Evolutionary conservation across 352 stramenopile genomes (phyloP).

Genomic region (Plasmopara muralis): DNA sequence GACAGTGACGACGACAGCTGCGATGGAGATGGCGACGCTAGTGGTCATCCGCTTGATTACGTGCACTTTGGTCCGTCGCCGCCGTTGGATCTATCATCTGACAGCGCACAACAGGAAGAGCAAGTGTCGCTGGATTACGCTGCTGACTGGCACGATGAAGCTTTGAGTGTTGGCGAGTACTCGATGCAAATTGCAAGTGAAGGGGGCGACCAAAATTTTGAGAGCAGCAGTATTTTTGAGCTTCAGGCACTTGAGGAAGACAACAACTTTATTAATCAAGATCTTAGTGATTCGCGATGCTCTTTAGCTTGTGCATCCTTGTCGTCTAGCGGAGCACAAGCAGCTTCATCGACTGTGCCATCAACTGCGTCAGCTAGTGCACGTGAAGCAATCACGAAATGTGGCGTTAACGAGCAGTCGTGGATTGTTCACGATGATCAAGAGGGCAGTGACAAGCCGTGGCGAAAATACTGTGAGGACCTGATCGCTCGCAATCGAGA

Average conservation of each 20-base stretch:
- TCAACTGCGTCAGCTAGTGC: slow-evolving; percentile 9
- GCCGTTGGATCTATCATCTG: slow-evolving; percentile 19
- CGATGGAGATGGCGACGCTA: slow-evolving; percentile 17
- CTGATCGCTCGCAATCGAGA: slow-evolving; percentile 64
- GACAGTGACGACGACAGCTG: slow-evolving; percentile 28
- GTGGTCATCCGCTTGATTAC: slow-evolving; percentile 17
- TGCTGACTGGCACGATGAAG: slow-evolving; percentile 15
- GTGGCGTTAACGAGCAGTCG: slow-evolving; percentile 12
- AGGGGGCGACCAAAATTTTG: slow-evolving; percentile 22
- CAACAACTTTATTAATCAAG: slow-evolving; percentile 14
- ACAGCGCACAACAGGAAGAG: slow-evolving; percentile 23
- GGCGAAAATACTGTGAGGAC: slow-evolving; percentile 69
- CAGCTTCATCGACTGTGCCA: slow-evolving; percentile 11
- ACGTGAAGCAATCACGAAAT: slow-evolving; percentile 11
- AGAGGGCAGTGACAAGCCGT: slow-evolving; percentile 36
- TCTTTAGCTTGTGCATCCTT: slow-evolving; percentile 9
- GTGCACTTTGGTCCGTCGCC: slow-evolving; percentile 13
- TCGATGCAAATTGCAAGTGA: slow-evolving; percentile 18
- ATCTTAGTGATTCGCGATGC: slow-evolving; percentile 4
- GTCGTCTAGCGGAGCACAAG: slow-evolving; percentile 14
- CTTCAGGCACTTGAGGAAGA: slow-evolving; percentile 21
- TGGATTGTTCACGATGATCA: slow-evolving; percentile 15
- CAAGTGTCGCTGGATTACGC: slow-evolving; percentile 10
- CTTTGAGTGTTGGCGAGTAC: slow-evolving; percentile 5
- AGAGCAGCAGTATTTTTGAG: slow-evolving; percentile 24